Evolutionary conservation across 108 stramenopile genomes (phyloP), one percentile per base, ranked within the genome.

Genomic region (Licmophora abbreviata): DNA sequence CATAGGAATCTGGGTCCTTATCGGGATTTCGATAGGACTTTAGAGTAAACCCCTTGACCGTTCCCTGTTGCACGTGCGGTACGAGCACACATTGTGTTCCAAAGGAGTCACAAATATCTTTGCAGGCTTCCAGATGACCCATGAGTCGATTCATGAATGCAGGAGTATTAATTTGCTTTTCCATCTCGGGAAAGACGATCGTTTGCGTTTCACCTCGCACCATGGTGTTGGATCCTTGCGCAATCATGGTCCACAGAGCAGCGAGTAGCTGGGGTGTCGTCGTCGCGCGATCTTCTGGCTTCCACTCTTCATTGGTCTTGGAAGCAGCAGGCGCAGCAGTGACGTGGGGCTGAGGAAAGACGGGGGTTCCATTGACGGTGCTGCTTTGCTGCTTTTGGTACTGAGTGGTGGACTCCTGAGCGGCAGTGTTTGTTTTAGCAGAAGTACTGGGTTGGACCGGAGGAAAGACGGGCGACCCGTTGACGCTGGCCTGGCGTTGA

Each of bases 91-190:
- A 86, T 15, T 66, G 61, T 24, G 84, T 66, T 7, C 91, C 87
- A 68, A 81, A 92, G 51, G 61, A 53, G 52, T 92, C 90, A 42
- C 82, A 88, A 34, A 86, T 82, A 54, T 92, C 91, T 55, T 86
- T 88, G 69, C 91, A 92, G 11, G 61, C 59, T 51, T 92, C 91
- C 31, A 92, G 54, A 56, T 92, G 91, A 17, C 61, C 85, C 46
- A 88, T 51, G 18, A 92, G 45, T 35, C 72, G 63, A 44, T 73
- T 57, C 32, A 91, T 41, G 56, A 58, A 91, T 0, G 58, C 42
- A 4, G 71, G 73, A 41, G 66, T 48, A n/a, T n/a, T n/a, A 46
- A 81, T 54, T 26, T 68, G 46, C 3, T 51, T 40, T 38, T 64
- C 48, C 84, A 91, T 86, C 34, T 69, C 27, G 9, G 88, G 88